A percentile compares a stretch with the other conserved stretches of the same genome.
Evolutionary conservation across 2,329 filamentous ascomycete genomes (phyloP).

Genomic region (Rhinocladiella similis): DNA sequence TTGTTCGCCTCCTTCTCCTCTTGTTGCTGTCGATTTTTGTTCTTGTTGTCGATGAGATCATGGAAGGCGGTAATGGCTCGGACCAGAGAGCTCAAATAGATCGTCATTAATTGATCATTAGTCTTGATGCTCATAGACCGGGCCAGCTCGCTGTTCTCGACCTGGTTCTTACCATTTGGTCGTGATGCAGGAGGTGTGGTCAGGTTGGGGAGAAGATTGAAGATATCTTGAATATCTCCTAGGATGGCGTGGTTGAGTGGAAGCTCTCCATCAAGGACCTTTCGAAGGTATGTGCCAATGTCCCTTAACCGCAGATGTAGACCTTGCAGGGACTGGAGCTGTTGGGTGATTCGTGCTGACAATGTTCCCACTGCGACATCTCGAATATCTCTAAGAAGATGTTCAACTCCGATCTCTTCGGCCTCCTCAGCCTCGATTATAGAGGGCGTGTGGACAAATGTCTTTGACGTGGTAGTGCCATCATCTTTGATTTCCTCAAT

Average conservation of each 20-base stretch:
- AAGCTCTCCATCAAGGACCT: conserved; percentile 87
- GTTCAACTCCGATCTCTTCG: conserved; percentile 98
- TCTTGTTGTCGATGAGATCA: conserved; percentile 99
- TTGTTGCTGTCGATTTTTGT: conserved; percentile 95
- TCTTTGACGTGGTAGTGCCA: conserved; percentile 93
- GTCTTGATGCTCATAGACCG: conserved; percentile 98
- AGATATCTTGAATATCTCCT: conserved; percentile 97
- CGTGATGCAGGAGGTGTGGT: conserved; percentile 70
- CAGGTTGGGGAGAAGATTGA: conserved; percentile 96
- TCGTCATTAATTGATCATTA: conserved; percentile 97
- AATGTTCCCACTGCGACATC: conserved; percentile 97
- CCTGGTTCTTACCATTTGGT: conserved; percentile 56
- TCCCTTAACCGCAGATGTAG: conserved; percentile 92
- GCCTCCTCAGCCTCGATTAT: conserved; percentile 99
- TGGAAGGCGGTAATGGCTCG: conserved; percentile 98
- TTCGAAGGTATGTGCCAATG: conserved; percentile 92
- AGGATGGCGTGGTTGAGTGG: conserved; percentile 97
- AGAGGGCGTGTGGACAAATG: conserved; percentile 96
- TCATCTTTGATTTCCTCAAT: conserved; percentile 99
- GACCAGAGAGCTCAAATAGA: conserved; percentile 95
- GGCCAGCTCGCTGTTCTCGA: conserved; percentile 80
- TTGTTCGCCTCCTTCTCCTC: conserved; percentile 89
- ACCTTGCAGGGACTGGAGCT: conserved; percentile 94
- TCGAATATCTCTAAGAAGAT: conserved; percentile 94
- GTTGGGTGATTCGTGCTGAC: conserved; percentile 94